Conservation (phyloP, 1,284 basidiomycete species). For the Ustanciosporium gigantosporum region DNA sequence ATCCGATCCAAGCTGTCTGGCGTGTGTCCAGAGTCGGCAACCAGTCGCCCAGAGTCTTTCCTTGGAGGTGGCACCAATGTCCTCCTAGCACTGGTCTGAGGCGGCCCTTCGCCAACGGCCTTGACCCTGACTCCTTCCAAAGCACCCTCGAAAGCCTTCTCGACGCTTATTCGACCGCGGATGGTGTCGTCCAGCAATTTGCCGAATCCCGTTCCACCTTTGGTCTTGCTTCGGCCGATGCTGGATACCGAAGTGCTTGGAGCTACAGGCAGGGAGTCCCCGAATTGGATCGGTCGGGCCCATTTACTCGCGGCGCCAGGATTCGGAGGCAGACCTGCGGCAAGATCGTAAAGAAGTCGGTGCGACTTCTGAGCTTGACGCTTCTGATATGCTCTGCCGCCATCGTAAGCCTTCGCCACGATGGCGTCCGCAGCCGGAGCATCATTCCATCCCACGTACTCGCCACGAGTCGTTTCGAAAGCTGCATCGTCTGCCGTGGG, state of each 20-base stretch:
- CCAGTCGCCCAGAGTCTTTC: no score
- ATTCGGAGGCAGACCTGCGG: slow-evolving; percentile 50
- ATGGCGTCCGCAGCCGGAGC: slow-evolving; percentile 33
- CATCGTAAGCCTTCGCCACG: slow-evolving; percentile 48
- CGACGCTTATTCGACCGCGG: slow-evolving; percentile 43
- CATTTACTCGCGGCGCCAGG: slow-evolving; percentile 55
- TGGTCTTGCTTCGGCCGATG: neutral
- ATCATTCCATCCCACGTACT: slow-evolving; percentile 53
- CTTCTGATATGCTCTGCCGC: slow-evolving; percentile 16
- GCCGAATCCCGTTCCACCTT: slow-evolving; percentile 14
- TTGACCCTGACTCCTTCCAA: slow-evolving; percentile 11
- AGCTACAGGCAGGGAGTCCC: slow-evolving; percentile 41
- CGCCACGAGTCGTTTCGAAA: neutral
- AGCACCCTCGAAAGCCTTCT: slow-evolving; percentile 31
- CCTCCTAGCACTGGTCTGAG: no score
- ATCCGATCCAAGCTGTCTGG: no score
- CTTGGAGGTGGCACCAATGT: no score
- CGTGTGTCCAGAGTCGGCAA: no score
- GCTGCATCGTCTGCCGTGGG: neutral
- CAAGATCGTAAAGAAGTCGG: slow-evolving; percentile 47
- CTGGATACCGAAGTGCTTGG: neutral
- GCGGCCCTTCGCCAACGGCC: no score
- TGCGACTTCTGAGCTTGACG: slow-evolving; percentile 32
- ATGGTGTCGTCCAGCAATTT: slow-evolving; percentile 40
- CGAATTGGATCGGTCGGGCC: slow-evolving; percentile 54